Evolutionary conservation across 2,329 filamentous ascomycete genomes (phyloP).

Genomic region (Periconia macrospinosa): DNA sequence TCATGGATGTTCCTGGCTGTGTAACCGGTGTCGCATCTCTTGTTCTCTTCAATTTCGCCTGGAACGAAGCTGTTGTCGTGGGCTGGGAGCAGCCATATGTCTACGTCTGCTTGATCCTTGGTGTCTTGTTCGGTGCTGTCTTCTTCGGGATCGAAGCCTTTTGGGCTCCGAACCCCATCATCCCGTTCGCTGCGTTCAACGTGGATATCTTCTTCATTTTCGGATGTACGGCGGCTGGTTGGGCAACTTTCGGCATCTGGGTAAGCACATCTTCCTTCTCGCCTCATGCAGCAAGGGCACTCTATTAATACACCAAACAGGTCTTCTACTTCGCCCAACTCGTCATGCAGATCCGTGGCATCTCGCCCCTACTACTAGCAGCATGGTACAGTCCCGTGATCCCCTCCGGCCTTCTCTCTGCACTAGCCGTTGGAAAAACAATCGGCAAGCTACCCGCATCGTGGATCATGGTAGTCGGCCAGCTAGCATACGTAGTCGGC

Average conservation of each 20-base stretch:
- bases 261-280: conserved; percentile 9
- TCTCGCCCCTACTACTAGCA: conserved; percentile 34
- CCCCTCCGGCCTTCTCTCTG: conserved; percentile 39
- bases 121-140: conserved; percentile 20
- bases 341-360: conserved; percentile 32
- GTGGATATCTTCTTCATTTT: conserved; percentile 32
- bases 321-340: conserved; percentile 40
- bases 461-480: conserved; percentile 43
- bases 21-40: conserved; percentile 24
- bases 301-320: too few species aligned
- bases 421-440: conserved; percentile 40
- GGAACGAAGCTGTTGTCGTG: conserved; percentile 31
- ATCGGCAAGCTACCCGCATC: conserved; percentile 41
- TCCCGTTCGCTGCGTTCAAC: conserved; percentile 31
- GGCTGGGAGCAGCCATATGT: conserved; percentile 30
- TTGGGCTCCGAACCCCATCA: conserved; percentile 26
- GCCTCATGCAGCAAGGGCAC: too few species aligned
- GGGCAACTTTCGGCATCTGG: conserved; percentile 39
- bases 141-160: conserved; percentile 30
- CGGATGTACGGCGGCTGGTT: conserved; percentile 27
- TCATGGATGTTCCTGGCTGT: conserved; percentile 28
- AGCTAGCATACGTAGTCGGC: conserved; percentile 39
- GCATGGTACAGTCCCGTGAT: conserved; percentile 38
- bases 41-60: conserved; percentile 32
- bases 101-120: conserved; percentile 31